Evolutionary conservation across 768 basidiomycete species (phyloP).

Genomic region (Suillus sp.): DNA sequence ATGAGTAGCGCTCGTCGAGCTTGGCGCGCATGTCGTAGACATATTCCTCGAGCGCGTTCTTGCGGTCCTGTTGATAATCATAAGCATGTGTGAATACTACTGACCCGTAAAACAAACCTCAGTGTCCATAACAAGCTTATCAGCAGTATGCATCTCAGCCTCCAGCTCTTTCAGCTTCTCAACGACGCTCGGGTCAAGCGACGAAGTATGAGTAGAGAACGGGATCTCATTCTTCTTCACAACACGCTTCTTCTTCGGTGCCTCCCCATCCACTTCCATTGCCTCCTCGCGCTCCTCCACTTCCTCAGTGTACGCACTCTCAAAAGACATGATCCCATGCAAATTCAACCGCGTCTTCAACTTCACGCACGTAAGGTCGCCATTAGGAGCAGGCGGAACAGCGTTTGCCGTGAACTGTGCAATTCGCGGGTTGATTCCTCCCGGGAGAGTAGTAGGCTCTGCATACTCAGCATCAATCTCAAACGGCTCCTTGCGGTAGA

Average conservation of each 20-base stretch:
- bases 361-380: constrained; percentile 82
- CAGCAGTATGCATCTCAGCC: constrained; percentile 83
- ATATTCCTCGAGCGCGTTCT: constrained; percentile 98
- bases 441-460: constrained; percentile 70
- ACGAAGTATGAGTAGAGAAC: constrained; percentile 64
- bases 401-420: constrained; percentile 80
- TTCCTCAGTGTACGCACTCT: constrained; percentile 84
- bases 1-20: constrained; percentile 84
- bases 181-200: constrained; percentile 63
- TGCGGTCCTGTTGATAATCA: constrained; percentile 70
- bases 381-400: constrained; percentile 67
- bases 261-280: constrained; percentile 68
- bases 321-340: constrained; percentile 87
- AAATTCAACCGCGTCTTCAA: constrained; percentile 87
- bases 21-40: constrained; percentile 94
- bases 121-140: constrained; percentile 97
- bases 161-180: constrained; percentile 79
- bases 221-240: constrained; percentile 83
- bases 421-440: constrained; percentile 83
- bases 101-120: constrained; percentile 58
- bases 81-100: background rate
- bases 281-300: constrained; percentile 75
- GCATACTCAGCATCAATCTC: constrained; percentile 86
- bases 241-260: constrained; percentile 85
- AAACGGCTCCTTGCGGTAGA: constrained; percentile 89